These are phyloP conservation scores for Podospora didyma DNA, from an alignment of 495 filamentous ascomycete species.

Conservation along the genomic window DNA sequence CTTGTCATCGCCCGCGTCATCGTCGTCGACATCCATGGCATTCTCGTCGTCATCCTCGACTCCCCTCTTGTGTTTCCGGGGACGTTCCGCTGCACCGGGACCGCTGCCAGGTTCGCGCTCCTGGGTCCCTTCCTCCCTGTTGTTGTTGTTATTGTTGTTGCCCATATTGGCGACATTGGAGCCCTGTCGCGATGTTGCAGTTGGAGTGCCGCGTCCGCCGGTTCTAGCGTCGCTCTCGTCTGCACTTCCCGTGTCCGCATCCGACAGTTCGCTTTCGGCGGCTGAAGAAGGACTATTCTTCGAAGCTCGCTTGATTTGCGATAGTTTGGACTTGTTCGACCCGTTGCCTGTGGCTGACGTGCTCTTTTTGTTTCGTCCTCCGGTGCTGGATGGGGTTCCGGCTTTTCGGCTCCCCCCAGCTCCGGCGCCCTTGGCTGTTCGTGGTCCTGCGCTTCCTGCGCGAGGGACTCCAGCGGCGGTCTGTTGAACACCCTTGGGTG, in stretches of 20 bases:
- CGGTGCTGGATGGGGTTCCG: constrained; percentile 58
- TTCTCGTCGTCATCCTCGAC: constrained; percentile 50
- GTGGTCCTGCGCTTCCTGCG: constrained; percentile 70
- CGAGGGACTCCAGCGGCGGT: constrained; percentile 57
- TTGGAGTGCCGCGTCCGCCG: constrained; percentile 32
- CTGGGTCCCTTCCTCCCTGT: constrained; percentile 13
- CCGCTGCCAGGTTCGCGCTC: constrained; percentile 1
- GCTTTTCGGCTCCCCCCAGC: constrained; percentile 44
- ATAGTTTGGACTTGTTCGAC: constrained; percentile 44
- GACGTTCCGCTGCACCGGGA: neutral
- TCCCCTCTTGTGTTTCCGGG: neutral
- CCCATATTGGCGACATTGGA: constrained; percentile 13
- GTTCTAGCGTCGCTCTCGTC: constrained; percentile 44
- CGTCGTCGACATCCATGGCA: constrained; percentile 68
- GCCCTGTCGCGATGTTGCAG: constrained; percentile 14
- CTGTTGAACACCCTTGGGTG: constrained; percentile 59
- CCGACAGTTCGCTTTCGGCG: constrained; percentile 60
- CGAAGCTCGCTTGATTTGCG: constrained; percentile 48
- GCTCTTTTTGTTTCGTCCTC: constrained; percentile 46
- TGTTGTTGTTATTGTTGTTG: neutral
- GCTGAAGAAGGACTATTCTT: constrained; percentile 58
- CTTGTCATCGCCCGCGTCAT: constrained; percentile 80
- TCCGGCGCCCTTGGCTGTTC: constrained; percentile 49
- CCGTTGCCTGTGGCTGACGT: constrained; percentile 47
- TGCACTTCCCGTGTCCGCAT: constrained; percentile 58